Base-by-base conservation (phyloP, 129 eudicot genomes). In the Artemisia annua region DNA sequence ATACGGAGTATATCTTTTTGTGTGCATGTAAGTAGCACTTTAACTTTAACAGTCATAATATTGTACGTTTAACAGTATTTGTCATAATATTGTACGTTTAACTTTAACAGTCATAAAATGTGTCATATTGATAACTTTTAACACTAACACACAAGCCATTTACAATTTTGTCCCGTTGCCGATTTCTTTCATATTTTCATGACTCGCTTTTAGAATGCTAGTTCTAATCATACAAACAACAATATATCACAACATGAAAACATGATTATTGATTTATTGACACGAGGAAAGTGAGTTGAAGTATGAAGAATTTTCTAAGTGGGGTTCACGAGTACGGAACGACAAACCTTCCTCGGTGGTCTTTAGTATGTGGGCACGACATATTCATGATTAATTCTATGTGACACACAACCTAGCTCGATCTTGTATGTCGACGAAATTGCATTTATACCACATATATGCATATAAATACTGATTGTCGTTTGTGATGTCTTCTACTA, bases 401-500 rank as follows among this genome's bases (percentile, higher is more conserved):
- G 30, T 71, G 14, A 43, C 67, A 57, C 22, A 32, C 39, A 15
- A 58, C 28, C 57, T 48, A 46, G 7, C 19, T 48, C 12, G 32
- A 73, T 73, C 69, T 61, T 39, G 32, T 28, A 61, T 72, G 69
- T 60, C 69, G 6, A 48, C 20, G 62, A 73, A 72, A 17, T 30
- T 3, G 32, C 49, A 16, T 48, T 73, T 54, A 50, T 51, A 61
- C 50, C 52, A 58, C 57, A 63, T 50, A 73, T 46, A 48, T 60
- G 14, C 48, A 49, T 66, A 66, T 17, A 66, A 46, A 44, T 13
- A 12, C 71, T 2, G 8, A 66, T 46, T 19, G 56, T 66, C 71
- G 56, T 66, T 66, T 66, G 55, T 19, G 18, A 18, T 46, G 57
- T 66, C 56, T 48, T 39, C 56, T 66, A 57, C 63, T 57, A 16